Evolutionary conservation across 108 stramenopile species (phyloP), one percentile per base, ranked within the genome.

Genomic region (Licmophora abbreviata): DNA sequence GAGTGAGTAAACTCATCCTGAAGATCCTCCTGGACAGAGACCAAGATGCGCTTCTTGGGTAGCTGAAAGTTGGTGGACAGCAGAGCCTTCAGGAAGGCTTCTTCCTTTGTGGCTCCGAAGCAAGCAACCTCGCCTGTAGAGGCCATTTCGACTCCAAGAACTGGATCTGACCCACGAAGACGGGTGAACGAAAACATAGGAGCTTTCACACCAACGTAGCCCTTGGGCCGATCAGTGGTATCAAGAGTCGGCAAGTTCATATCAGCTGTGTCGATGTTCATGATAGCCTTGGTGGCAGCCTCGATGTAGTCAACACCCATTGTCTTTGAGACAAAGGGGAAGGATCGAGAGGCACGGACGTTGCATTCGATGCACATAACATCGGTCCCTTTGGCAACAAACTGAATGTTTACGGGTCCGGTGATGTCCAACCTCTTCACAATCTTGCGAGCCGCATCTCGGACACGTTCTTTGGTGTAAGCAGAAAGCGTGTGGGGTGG

Each of bases 271-370:
- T 82, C 82, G 14, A 54, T 66, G 51, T 77, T 81, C 26, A 93
- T 73, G 59, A 96, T 93, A 32, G 90, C 91, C 44, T 76, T 88
- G 31, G 98, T 97, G 38, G 98, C 98, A 18, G 87, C 82, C 51
- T 88, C 88, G 64, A 97, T 96, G 64, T 92, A 99, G 58, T 99
- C 93, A 50, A 94, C 95, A 33, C 92, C 93, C 83, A 96, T 91
- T 2, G 97, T 96, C 76, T 97, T 99, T 56, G 92, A 94, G n/a
- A 97, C 95, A 66, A 99, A 99, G 26, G 97, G 97, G 80, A 97
- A 96, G 3, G 94, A 92, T 40, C 97, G 78, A 44, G 94, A 95
- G 4, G 97, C 97, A 46, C 97, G 85, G 28, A 99, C 77, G 71
- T 99, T 99, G 73, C 93, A 95, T 61, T 99, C 97, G 63, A 99